Evolutionary conservation across 1,284 basidiomycete species (phyloP), one percentile per base, ranked within the genome.

Genomic region (Tetrapyrgos nigripes): DNA sequence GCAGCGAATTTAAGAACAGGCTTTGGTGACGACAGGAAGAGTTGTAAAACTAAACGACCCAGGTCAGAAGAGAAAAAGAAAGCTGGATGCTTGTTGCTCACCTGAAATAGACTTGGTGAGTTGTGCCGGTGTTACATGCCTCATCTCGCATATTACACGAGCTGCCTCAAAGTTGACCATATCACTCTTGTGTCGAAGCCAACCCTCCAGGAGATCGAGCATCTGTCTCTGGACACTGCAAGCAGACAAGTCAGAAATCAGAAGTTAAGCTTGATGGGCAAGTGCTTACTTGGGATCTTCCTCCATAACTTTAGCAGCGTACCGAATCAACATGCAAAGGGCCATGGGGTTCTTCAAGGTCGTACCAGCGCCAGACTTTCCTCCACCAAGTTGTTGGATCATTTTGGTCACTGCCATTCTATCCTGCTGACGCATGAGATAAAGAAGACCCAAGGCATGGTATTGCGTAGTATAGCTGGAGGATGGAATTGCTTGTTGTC

Each of bases 121-220:
- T 67, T 98, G 94, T 23, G 85, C 75, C 13, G 88, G 72, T 26
- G 88, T 84, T 26, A 96, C 89, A 65, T 89, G 88, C 73, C 88
- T 92, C 91, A 98, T 94, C 74, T 98, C 96, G 73, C 96, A 98
- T 64, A 99, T 97, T 19, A 91, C 96, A 53, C 97, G 89, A 4
- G 97, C 97, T 28, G 97, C 97, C 76, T 99, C 97, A 68, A 97
- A 94, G 79, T 98, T 99, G 73, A 99, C 97, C 97, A 98, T 99
- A 75, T 99, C 97, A 71, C 95, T 97, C 83, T 99, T 99, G 79
- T 99, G 97, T 61, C 96, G 88, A 60, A 99, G 82, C 88, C 96
- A 97, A 44, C 93, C 91, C 73, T 99, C 97, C 53, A 99, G 83
- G 48, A 98, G 85, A 68, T 98, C 97, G 60, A 95, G 83, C 86